Conservation (phyloP, 768 basidiomycete species). For the Cystofilobasidium ferigula region DNA sequence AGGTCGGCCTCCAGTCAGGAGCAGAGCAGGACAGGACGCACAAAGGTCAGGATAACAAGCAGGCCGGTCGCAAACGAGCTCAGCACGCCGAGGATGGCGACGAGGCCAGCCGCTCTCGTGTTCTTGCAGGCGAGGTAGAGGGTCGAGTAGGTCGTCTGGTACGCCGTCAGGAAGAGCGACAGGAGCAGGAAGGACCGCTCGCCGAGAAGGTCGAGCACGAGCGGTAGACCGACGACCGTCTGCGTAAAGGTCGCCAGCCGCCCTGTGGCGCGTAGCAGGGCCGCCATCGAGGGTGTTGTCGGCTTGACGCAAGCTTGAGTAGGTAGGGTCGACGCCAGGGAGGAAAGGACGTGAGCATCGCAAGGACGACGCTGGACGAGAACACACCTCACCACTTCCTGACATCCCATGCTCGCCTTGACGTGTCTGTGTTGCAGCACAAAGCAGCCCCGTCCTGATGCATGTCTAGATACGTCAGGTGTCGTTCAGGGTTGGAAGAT, state of each 20-base stretch:
- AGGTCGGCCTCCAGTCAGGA: neutral
- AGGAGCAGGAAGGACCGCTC: conserved; percentile 37
- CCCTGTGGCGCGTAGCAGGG: neutral
- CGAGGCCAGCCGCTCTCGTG: conserved; percentile 34
- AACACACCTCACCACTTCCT: no score
- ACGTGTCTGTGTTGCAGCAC: no score
- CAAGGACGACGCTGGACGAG: no score
- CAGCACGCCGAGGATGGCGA: conserved; percentile 25
- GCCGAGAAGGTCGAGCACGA: conserved; percentile 36
- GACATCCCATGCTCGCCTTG: no score
- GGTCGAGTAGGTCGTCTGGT: conserved; percentile 37
- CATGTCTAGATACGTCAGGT: no score
- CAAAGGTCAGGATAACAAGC: conserved; percentile 6
- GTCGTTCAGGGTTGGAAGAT: no score
- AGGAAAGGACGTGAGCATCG: no score
- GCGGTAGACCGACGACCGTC: conserved; percentile 36
- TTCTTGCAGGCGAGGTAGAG: conserved; percentile 36
- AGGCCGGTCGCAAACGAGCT: conserved; percentile 7
- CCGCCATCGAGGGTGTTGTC: no score
- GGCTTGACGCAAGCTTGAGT: no score
- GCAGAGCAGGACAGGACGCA: neutral
- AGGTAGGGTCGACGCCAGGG: no score
- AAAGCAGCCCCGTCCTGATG: no score
- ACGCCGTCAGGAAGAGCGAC: conserved; percentile 36
- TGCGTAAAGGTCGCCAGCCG: conserved; percentile 32